Evolutionary conservation across 176 grass and related monocot species (phyloP), one percentile per base, ranked within the genome.

Genomic region (Bromus sterilis): DNA sequence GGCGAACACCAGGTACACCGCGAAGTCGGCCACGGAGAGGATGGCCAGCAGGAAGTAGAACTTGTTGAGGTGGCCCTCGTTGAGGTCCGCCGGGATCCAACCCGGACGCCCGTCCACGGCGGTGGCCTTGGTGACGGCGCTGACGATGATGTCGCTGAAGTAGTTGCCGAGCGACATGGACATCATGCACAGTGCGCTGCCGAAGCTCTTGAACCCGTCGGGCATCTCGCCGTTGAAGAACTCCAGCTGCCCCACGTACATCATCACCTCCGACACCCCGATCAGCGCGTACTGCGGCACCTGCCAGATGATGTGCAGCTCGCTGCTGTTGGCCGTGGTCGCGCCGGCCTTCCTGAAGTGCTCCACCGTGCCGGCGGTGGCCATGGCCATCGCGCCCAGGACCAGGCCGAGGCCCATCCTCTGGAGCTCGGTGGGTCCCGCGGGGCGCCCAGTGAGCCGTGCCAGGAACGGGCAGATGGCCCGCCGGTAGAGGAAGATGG

Each of bases 161-260:
- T 94, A 98, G 66, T 98, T 98, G 23, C 95, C 95, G 0, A 98
- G 78, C 4, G 95, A 98, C 90, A 98, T 98, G 71, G 95, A 98
- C 63, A 84, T 89, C 95, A 98, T 98, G 90, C 90, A 94, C 11
- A 98, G 90, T 13, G 95, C 92, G 76, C 95, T 98, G 11, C 88
- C 95, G 53, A 98, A 98, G 90, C 95, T 98, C 79, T 93, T 98
- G 76, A 98, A 75, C 37, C 88, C 88, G 49, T 98, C 92, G 32
- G 95, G 95, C 53, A 89, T 88, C 74, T 98, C 86, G 26, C 67
- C 62, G 58, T 94, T 98, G 86, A 98, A 98, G 84, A 98, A 98
- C 76, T 98, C 95, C 12, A 98, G 89, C 81, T 98, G 95, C 0
- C 95, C 95, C 3, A 98, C 95, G 78, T 98, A 98, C 95, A 98